Base-by-base conservation (phyloP, 2,329 filamentous ascomycete genomes). In the Metarhizium sp. region DNA sequence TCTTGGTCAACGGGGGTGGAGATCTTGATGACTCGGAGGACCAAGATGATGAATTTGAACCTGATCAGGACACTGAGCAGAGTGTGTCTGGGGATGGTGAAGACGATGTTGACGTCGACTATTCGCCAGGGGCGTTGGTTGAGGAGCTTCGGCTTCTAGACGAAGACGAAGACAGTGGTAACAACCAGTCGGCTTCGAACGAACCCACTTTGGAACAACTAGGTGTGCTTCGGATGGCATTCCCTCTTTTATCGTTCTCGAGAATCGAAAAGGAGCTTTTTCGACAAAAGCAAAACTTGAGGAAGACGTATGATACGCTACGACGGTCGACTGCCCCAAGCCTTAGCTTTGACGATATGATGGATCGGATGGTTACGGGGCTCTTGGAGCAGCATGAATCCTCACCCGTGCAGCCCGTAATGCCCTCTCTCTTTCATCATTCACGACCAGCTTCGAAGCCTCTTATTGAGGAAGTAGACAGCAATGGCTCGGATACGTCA, bases 141-240 rank as follows among this genome's bases (percentile, higher is more conserved):
- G 36, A 55, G 40, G 55, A 54, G 38, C n/a, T 51, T 11, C 46
- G n/a, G n/a, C 40, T 48, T 32, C 42, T 56, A 16, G 50, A 4
- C 14, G 32, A 32, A 8, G 32, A 32, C 10, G 51, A 48, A 25
- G 16, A 32, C 6, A 18, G 29, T 11, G 25, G 25, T 2, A 34
- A 45, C 5, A 11, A 14, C 13, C 25, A 16, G n/a, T 59, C 2
- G 59, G 59, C 16, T 50, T 50, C 61, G 13, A 56, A 59, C 48
- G 51, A 67, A 29, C 55, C 56, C 11, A 61, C 59, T 25, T 48
- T 70, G 1, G 69, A 75, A 38, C 69, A 69, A 29, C 59, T 67
- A 13, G 62, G 56, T 6, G 66, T 69, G n/a, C 61, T 78, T 2
- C 70, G 67, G 47, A 61, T 65, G 16, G 75, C 77, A 0, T 81